Evolutionary conservation across 192 early-diverging fungal species (phyloP).

Genomic region (Mortierella claussenii): DNA sequence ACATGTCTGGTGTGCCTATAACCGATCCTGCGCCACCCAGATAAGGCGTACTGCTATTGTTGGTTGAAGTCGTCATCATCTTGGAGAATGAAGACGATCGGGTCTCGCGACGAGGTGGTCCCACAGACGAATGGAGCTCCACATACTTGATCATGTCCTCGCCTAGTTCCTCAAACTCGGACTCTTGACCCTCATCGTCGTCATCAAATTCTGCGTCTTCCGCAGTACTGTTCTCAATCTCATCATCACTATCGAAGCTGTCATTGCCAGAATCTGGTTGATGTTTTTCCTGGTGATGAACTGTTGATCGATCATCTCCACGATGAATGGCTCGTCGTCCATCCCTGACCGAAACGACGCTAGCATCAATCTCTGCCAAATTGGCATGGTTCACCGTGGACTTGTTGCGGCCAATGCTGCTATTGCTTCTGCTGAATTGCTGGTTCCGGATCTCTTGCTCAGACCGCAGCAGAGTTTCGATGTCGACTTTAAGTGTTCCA

Average conservation of each 20-base stretch:
- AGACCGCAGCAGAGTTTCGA: conserved; percentile 16
- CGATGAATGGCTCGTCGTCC: conserved; percentile 21
- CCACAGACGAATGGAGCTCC: conserved; percentile 32
- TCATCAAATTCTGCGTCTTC: conserved; percentile 21
- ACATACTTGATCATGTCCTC: conserved; percentile 54
- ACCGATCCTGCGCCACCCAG: not conserved
- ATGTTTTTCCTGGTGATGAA: no score
- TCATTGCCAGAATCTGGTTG: no score
- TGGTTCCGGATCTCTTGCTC: no score
- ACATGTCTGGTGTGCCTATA: conserved; percentile 25
- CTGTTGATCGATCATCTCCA: conserved; percentile 18
- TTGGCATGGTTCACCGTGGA: conserved; percentile 3
- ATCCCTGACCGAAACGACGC: conserved; percentile 7
- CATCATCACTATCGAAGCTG: not conserved
- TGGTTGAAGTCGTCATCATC: not conserved
- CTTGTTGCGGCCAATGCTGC: no score
- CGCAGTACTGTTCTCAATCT: not conserved
- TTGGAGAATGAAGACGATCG: conserved; percentile 20
- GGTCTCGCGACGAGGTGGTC: conserved; percentile 22
- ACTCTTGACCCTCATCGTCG: conserved; percentile 42
- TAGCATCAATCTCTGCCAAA: conserved; percentile 5
- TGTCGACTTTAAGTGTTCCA: conserved; percentile 20
- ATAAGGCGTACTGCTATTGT: not conserved
- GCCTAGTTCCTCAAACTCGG: conserved; percentile 39
- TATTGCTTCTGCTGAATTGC: conserved; percentile 7